phyloP scores from a whole-genome alignment of 768 basidiomycete genomes.

The Fibroporia radiculosa region DNA sequence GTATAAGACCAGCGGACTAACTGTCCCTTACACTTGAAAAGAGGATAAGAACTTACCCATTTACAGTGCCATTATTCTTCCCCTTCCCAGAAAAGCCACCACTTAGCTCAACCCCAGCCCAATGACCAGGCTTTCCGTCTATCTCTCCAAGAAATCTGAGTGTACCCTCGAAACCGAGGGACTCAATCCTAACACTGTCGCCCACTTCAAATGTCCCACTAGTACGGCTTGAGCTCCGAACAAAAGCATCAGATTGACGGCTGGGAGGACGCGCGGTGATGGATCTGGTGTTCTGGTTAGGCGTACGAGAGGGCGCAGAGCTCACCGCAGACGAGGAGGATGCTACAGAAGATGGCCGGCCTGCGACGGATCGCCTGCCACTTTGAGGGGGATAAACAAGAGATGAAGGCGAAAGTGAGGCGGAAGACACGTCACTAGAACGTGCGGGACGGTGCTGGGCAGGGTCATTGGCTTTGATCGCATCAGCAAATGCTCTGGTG shows the following conservation, averaged over 20 bases:
- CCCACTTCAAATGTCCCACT: constrained; percentile 56
- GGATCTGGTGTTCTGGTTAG: constrained; percentile 36
- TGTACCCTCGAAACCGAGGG: constrained; percentile 80
- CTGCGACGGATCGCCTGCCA: constrained; percentile 37
- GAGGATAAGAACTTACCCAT: constrained; percentile 53
- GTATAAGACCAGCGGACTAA: too few relatives aligned
- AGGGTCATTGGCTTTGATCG: constrained; percentile 76
- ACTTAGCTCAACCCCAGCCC: constrained; percentile 89
- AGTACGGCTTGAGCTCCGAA: constrained; percentile 38
- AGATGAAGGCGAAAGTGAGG: constrained; percentile 43
- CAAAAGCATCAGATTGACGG: constrained; percentile 55
- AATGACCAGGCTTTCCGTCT: constrained; percentile 81
- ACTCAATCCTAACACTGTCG: constrained; percentile 81
- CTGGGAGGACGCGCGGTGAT: constrained; percentile 54
- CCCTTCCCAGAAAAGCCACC: constrained; percentile 85
- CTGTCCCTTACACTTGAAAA: too few relatives aligned
- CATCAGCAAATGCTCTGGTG: constrained; percentile 69
- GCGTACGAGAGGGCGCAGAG: constrained; percentile 22
- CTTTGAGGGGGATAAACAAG: constrained; percentile 33
- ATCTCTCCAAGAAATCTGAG: constrained; percentile 79
- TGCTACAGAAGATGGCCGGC: constrained; percentile 54
- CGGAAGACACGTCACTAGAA: constrained; percentile 29
- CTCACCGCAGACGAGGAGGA: constrained; percentile 42
- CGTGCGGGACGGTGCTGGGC: constrained; percentile 52
- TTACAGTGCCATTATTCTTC: constrained; percentile 90